Evolutionary conservation across 2,329 filamentous ascomycete genomes (phyloP), one percentile per base, ranked within the genome.

Genomic region (Fusarium poae): DNA sequence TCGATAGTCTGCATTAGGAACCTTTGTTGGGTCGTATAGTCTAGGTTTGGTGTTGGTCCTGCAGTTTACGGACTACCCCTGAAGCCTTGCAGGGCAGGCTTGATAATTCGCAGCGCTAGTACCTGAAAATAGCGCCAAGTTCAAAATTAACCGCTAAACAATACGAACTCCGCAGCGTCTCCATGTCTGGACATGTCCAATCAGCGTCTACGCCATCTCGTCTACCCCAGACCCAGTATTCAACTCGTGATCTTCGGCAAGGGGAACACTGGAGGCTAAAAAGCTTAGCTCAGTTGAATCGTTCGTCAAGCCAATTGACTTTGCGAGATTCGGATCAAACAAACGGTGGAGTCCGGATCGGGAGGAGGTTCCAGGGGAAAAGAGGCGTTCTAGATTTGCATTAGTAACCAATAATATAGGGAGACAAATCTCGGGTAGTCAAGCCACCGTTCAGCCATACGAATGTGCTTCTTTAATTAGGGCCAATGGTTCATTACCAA

Each of bases 221-320:
- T 18, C 12, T 50, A n/a, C 48, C 34, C 48, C 48, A 40, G 34
- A 50, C 32, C 23, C 4, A 45, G 43, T 10, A 3, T 29, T 6
- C 18, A 45, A 20, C 43, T 30, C 48, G 48, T 50, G 48, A 50
- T 50, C 34, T 40, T 50, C 48, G n/a, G 27, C 48, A 20, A 35
- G 34, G 48, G 15, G 23, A 40, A 40, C n/a, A 4, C 13, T 20
- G 48, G 48, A 27, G 48, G 13, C 48, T 40, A 50, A 50, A 50
- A 50, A 50, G 48, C 48, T 50, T 50, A 50, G 48, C 48, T 50
- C 48, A 50, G 32, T 39, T 50, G 48, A 35, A 23, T 35, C 16
- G 30, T 35, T 49, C 7, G 6, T 21, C 18, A 25, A 15, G 27
- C 43, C 43, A 45, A 45, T 45, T 20, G 18, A 45, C n/a, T 13